Percentiles rank a stretch among this genome's conserved stretches.
These are phyloP conservation scores for Alternaria rosae DNA, from an alignment of 2,329 filamentous ascomycete genomes.

Conservation along the genomic window DNA sequence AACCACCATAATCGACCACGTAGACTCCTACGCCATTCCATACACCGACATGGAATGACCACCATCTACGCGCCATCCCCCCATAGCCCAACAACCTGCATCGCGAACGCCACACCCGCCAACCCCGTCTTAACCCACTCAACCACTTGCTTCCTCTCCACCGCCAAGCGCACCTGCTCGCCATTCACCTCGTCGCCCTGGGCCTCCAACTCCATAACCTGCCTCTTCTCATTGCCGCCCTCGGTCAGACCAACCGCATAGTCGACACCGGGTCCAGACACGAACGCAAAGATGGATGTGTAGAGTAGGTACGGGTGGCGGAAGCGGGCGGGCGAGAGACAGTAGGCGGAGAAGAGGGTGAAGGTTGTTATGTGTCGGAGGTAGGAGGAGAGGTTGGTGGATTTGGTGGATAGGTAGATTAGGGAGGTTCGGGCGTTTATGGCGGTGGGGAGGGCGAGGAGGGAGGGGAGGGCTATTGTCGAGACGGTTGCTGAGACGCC, in stretches of 20 bases:
- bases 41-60: background rate
- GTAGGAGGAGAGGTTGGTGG: constrained; percentile 64
- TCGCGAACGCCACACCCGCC: constrained; percentile 54
- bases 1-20: background rate
- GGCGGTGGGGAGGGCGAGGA: constrained; percentile 82
- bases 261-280: constrained; percentile 52
- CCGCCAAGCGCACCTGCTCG: constrained; percentile 57
- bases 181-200: constrained; percentile 57
- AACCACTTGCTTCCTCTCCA: constrained; percentile 52
- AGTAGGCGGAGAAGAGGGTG: constrained; percentile 79
- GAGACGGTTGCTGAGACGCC: constrained; percentile 88
- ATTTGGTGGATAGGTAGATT: constrained; percentile 67
- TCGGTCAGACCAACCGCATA: constrained; percentile 38
- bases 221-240: constrained; percentile 33
- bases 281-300: constrained; percentile 72
- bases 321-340: constrained; percentile 74
- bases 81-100: constrained; percentile 59
- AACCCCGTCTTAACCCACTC: constrained; percentile 55
- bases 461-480: constrained; percentile 77
- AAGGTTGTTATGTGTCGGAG: constrained; percentile 72
- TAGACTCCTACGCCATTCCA: no score
- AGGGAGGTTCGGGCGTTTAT: constrained; percentile 68
- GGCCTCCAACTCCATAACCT: constrained; percentile 38
- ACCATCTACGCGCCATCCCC: constrained; percentile 50
- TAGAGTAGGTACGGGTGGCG: constrained; percentile 92